These are phyloP conservation scores for Saccharomycopsis hybrid DNA, from an alignment of 1,139 yeast species.

Conservation along the genomic window DNA sequence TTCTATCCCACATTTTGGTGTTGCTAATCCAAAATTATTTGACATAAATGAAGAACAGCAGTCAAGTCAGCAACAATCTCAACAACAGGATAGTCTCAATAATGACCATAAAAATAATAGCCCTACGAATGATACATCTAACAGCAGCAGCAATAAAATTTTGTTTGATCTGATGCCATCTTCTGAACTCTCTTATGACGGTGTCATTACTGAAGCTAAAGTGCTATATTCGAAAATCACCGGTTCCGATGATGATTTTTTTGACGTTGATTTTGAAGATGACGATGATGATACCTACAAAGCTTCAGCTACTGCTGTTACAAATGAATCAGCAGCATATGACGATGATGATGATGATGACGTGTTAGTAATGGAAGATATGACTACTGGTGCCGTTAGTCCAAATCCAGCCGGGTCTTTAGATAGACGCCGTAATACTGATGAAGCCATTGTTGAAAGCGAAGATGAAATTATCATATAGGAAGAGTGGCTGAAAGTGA, in stretches of 20 bases:
- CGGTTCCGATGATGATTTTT: constrained; percentile 92
- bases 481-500: not conserved
- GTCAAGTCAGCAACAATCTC: too few species aligned
- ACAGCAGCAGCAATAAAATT: constrained; percentile 26
- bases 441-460: constrained; percentile 17
- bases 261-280: constrained; percentile 93
- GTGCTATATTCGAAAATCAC: constrained; percentile 68
- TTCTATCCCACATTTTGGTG: constrained; percentile 44
- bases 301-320: not conserved
- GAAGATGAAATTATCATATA: constrained; percentile 20
- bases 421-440: constrained; percentile 1
- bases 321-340: not conserved
- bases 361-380: constrained; percentile 16
- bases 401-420: not conserved
- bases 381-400: constrained; percentile 1
- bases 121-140: not conserved
- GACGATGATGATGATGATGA: constrained; percentile 12
- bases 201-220: constrained; percentile 77
- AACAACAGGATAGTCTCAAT: not conserved
- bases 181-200: constrained; percentile 84
- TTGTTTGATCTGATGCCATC: constrained; percentile 71
- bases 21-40: constrained; percentile 36
- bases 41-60: constrained; percentile 15
- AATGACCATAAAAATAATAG: constrained; percentile 20
- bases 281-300: constrained; percentile 41